These are phyloP conservation scores for Trichoderma pleuroti DNA, from an alignment of 2,329 filamentous ascomycete species.

Conservation along the genomic window DNA sequence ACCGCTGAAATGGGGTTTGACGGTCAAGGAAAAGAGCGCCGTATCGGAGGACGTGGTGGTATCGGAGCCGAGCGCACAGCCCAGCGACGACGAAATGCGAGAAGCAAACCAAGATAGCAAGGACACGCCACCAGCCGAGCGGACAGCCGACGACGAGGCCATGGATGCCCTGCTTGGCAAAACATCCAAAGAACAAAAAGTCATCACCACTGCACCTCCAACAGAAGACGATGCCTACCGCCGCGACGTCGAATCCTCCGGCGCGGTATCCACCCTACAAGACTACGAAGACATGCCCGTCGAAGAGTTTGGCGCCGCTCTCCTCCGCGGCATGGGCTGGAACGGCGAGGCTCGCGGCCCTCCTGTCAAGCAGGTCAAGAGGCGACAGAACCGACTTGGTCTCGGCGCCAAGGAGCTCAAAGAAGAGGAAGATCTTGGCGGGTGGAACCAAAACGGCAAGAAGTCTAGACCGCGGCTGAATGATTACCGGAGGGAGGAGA, in stretches of 20 bases:
- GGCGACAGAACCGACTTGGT: conserved; percentile 76
- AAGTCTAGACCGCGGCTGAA: conserved; percentile 46
- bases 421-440: conserved; percentile 68
- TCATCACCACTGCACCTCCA: conserved; percentile 47
- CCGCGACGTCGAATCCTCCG: conserved; percentile 66
- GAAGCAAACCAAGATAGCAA: conserved; percentile 1
- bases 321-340: conserved; percentile 94
- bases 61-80: background rate
- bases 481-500: conserved; percentile 47
- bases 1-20: conserved; percentile 55
- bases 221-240: conserved; percentile 67
- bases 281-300: conserved; percentile 88
- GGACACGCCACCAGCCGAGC: conserved; percentile 14
- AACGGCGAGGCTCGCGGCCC: conserved; percentile 61
- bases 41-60: conserved; percentile 50
- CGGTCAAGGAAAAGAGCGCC: conserved; percentile 45
- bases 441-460: conserved; percentile 70
- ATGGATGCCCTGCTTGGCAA: conserved; percentile 64
- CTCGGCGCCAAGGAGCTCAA: conserved; percentile 83
- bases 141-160: conserved; percentile 50
- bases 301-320: conserved; percentile 87
- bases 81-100: background rate
- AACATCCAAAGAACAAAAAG: conserved; percentile 40
- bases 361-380: conserved; percentile 60
- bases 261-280: conserved; percentile 71